phyloP scores from a whole-genome alignment of 163 green algal species.

The Chlamydomonas reinhardtii region DNA sequence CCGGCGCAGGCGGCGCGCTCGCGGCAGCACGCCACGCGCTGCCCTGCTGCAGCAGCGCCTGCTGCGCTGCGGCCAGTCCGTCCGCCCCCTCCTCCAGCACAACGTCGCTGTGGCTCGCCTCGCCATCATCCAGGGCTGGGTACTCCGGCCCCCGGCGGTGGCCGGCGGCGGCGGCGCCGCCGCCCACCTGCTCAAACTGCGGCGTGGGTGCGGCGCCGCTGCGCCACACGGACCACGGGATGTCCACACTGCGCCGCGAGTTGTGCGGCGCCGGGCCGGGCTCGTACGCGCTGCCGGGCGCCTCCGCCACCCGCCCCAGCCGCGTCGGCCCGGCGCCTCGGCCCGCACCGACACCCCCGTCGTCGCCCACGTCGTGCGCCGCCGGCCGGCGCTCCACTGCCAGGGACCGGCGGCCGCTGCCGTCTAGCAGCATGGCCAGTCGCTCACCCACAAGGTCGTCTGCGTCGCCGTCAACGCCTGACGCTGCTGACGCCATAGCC shows the following conservation, averaged over 20 bases:
- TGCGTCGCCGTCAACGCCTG: slow-evolving; percentile 31
- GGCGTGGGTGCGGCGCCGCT: background rate
- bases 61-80: no score
- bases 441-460: slow-evolving; percentile 44
- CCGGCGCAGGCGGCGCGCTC: background rate
- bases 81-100: background rate
- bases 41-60: background rate
- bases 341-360: background rate
- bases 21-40: background rate
- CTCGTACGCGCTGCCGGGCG: no score
- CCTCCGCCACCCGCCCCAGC: no score
- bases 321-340: background rate
- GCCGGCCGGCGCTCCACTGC: no score
- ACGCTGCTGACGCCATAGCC: background rate
- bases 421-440: slow-evolving; percentile 13
- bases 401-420: background rate
- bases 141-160: background rate
- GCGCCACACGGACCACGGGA: no score
- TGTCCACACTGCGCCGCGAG: no score
- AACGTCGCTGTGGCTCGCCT: background rate
- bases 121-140: background rate
- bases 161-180: background rate
- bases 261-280: no score
- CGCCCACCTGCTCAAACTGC: background rate
- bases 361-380: no score